Evolutionary conservation across 2,329 filamentous ascomycete genomes (phyloP), one percentile per base, ranked within the genome.

Genomic region (Trichoderma atrobrunneum): DNA sequence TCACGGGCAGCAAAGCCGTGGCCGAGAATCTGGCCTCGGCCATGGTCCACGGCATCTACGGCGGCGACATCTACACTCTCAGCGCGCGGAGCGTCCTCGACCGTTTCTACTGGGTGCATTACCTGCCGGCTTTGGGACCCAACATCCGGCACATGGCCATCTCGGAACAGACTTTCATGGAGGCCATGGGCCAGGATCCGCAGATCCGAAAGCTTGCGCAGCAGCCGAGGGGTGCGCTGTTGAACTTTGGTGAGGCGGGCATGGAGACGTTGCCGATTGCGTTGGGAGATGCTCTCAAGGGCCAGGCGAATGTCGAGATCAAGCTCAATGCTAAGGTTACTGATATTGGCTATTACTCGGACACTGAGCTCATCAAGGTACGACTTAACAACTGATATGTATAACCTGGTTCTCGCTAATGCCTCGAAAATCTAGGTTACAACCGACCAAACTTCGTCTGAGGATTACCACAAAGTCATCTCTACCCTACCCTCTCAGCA

Each of bases 31-130:
- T 97, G 21, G 82, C 90, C 7, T 97, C 94, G 6, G 94, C 91
- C 66, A 83, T 90, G 78, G 78, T 94, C 68, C 96, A 98, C 81
- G 96, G 96, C 56, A 94, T 98, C 72, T 97, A 97, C 80, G 96
- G 95, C 26, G 96, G 96, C 6, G 93, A 98, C 81, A 89, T 97
- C 62, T 90, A 93, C 79, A 87, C 91, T 78, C 84, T 98, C 65
- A 97, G 94, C 80, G 89, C 89, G 62, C 89, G 89, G 76, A 90
- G 89, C 65, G 84, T 91, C 11, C 75, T 81, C 21, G 80, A 81
- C 30, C 76, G 76, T 54, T 63, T 78, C 54, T 82, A 78, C 73
- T 79, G 77, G 76, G 74, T 71, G 16, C 78, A 79, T 70, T 79
- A 82, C 60, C 70, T 80, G 21, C 77, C 77, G 16, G 72, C 69